These are phyloP conservation scores for Amniculicola lignicola DNA, from an alignment of 495 filamentous ascomycete genomes.

Conservation along the genomic window DNA sequence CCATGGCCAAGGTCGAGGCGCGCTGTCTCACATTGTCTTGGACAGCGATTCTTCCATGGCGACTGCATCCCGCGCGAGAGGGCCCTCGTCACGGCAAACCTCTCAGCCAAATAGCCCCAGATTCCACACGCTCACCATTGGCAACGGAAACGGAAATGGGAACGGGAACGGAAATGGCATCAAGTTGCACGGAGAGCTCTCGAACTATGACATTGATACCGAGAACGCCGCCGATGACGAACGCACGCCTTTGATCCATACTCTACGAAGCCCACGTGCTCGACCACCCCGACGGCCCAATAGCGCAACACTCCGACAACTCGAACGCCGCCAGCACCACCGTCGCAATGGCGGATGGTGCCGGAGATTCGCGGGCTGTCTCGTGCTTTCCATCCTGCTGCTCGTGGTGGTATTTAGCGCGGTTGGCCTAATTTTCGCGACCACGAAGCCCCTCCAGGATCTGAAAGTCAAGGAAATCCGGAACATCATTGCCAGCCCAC, in stretches of 20 bases:
- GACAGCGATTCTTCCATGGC: conserved; percentile 72
- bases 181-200: conserved; percentile 52
- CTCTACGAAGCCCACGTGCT: conserved; percentile 57
- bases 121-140: conserved; percentile 25
- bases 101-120: conserved; percentile 54
- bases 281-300: conserved; percentile 59
- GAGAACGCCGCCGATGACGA: conserved; percentile 83
- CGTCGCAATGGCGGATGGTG: conserved; percentile 49
- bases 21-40: conserved; percentile 68
- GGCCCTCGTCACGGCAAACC: conserved; percentile 52
- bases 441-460: conserved; percentile 79
- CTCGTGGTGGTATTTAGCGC: conserved; percentile 73
- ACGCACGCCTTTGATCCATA: conserved; percentile 75
- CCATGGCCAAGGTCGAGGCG: conserved; percentile 55
- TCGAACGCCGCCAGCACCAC: conserved; percentile 69
- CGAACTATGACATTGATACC: conserved; percentile 65
- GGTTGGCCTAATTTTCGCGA: conserved; percentile 81
- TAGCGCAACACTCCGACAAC: conserved; percentile 62
- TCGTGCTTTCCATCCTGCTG: conserved; percentile 70
- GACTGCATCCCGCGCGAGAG: conserved; percentile 12
- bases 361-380: conserved; percentile 69
- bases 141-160: conserved; percentile 37
- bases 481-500: conserved; percentile 87
- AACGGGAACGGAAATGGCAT: conserved; percentile 35
- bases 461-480: conserved; percentile 73